phyloP scores from a whole-genome alignment of 2,329 filamentous ascomycete species.

The Corniculantispora saksenae region DNA sequence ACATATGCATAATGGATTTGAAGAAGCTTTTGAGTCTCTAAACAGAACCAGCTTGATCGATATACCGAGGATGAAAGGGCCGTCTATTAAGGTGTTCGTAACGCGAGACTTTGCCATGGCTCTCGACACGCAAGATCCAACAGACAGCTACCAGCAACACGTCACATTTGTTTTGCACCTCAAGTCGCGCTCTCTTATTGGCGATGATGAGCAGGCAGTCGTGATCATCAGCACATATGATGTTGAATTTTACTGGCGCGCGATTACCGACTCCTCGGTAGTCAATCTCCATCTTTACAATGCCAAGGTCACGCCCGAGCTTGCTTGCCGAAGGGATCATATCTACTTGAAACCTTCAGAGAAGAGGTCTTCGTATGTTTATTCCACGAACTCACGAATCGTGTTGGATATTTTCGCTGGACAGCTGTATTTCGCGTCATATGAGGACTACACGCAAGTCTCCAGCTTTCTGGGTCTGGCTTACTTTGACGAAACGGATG shows the following conservation, averaged over 20 bases:
- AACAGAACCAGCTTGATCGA: slow-evolving; percentile 37
- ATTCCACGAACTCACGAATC: slow-evolving; percentile 20
- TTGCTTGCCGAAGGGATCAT: not conserved
- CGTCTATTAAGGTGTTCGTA: not conserved
- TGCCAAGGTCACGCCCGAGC: not conserved
- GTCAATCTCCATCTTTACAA: slow-evolving; percentile 52
- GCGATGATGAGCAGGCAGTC: slow-evolving; percentile 27
- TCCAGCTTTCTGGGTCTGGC: slow-evolving; percentile 56
- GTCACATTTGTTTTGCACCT: not conserved
- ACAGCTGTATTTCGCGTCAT: slow-evolving; percentile 61
- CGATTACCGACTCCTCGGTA: slow-evolving; percentile 32
- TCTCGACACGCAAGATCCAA: not conserved
- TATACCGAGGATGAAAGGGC: not conserved
- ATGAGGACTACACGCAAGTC: slow-evolving; percentile 53
- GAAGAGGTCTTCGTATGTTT: slow-evolving; percentile 26
- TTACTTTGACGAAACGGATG: slow-evolving; percentile 24
- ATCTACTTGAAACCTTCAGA: not conserved
- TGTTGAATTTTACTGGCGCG: slow-evolving; percentile 48
- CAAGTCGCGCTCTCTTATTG: not conserved
- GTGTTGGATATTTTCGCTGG: slow-evolving; percentile 68
- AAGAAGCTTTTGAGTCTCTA: slow-evolving; percentile 49
- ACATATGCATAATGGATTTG: slow-evolving; percentile 35
- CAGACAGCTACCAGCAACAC: not conserved
- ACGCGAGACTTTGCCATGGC: not conserved
- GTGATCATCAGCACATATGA: slow-evolving; percentile 63